phyloP scores from a whole-genome alignment of 2,329 filamentous ascomycete genomes.

The Trichophyton verrucosum region DNA sequence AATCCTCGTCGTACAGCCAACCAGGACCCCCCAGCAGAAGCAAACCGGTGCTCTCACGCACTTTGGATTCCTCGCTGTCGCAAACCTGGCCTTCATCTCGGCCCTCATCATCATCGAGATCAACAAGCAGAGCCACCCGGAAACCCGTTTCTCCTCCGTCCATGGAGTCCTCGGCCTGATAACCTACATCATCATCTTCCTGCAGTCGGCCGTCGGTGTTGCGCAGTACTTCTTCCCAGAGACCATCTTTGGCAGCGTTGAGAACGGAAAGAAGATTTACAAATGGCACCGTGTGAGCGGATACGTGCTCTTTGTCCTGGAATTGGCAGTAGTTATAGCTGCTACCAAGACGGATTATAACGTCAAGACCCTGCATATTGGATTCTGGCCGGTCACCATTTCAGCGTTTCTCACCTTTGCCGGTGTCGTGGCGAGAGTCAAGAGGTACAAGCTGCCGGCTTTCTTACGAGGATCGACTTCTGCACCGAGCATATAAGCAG shows the following conservation, averaged over 20 bases:
- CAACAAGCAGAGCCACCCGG: conserved; percentile 64
- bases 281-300: conserved; percentile 77
- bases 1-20: conserved; percentile 77
- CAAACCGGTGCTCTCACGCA: conserved; percentile 50
- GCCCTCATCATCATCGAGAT: conserved; percentile 41
- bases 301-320: conserved; percentile 58
- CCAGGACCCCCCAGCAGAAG: conserved; percentile 65
- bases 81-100: conserved; percentile 30
- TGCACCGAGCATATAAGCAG: not conserved
- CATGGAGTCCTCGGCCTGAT: conserved; percentile 75
- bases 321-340: conserved; percentile 60
- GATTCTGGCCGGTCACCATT: conserved; percentile 63
- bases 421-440: conserved; percentile 66
- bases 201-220: conserved; percentile 69
- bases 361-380: conserved; percentile 53
- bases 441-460: conserved; percentile 57
- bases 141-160: conserved; percentile 52
- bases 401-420: conserved; percentile 52
- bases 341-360: conserved; percentile 70
- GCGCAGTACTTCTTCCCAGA: conserved; percentile 66
- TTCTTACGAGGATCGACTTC: not conserved
- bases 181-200: conserved; percentile 55
- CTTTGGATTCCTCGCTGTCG: conserved; percentile 51
- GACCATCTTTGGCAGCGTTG: conserved; percentile 60
- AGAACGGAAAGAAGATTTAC: conserved; percentile 70